Conservation (phyloP, 208 protist genomes). For the Leishmania tropica region DNA sequence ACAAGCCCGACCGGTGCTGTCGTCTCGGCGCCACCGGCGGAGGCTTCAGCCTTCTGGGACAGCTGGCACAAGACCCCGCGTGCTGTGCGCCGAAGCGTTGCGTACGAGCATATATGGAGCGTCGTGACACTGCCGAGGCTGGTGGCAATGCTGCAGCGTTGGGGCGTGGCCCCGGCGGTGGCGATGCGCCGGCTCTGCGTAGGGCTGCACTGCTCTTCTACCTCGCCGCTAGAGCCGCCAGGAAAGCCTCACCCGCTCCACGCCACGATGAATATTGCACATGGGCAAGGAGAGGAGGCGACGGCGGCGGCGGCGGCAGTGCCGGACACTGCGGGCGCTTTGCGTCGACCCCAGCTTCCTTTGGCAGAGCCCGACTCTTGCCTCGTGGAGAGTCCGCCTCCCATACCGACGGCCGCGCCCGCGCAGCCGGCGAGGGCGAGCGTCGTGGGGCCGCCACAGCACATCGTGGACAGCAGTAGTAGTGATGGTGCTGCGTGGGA, state of each 20-base stretch:
- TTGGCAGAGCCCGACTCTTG: constrained; percentile 7
- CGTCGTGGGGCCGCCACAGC: background rate
- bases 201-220: background rate
- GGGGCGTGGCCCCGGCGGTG: constrained; percentile 33
- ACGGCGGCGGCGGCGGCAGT: background rate
- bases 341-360: constrained; percentile 1
- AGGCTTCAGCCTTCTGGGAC: constrained; percentile 8
- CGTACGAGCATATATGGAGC: constrained; percentile 42
- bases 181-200: constrained; percentile 17
- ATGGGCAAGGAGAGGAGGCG: background rate
- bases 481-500: background rate
- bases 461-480: background rate
- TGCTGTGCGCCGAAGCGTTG: constrained; percentile 9
- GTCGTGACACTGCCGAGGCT: constrained; percentile 52
- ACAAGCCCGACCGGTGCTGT: constrained; percentile 37
- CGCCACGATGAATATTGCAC: background rate
- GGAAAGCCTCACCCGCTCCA: background rate
- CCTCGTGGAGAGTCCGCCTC: background rate
- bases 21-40: constrained; percentile 25
- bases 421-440: background rate
- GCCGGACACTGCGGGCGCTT: background rate
- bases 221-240: background rate
- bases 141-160: constrained; percentile 45
- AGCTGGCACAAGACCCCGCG: constrained; percentile 32
- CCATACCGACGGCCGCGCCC: background rate